phyloP scores from a whole-genome alignment of 805 yeast genomes.

The Spathaspora hagerdaliae region DNA sequence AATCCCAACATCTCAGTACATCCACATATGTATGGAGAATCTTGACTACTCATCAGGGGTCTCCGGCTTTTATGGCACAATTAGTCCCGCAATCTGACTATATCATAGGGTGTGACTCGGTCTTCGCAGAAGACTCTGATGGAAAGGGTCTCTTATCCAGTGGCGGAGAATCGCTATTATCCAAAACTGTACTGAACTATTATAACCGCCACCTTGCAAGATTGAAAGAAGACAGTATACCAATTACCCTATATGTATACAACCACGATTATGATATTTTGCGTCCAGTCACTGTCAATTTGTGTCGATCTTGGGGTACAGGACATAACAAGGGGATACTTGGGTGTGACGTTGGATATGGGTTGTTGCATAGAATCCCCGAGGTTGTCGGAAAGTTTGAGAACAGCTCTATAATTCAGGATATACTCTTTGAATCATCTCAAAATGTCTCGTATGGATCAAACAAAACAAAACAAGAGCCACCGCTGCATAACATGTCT shows the following conservation, averaged over 20 bases:
- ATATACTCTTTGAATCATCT: conserved; percentile 28
- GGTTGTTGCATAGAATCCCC: conserved; percentile 83
- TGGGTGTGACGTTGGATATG: conserved; percentile 96
- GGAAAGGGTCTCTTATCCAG: conserved; percentile 67
- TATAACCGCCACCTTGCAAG: conserved; percentile 43
- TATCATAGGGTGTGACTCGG: conserved; percentile 63
- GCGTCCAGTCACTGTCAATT: conserved; percentile 77
- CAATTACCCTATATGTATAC: conserved; percentile 56
- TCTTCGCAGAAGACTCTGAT: conserved; percentile 54
- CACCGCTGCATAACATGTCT: conserved; percentile 3
- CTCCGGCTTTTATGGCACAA: conserved; percentile 84
- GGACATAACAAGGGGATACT: conserved; percentile 65
- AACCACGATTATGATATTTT: conserved; percentile 83
- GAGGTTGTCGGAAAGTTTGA: conserved; percentile 53
- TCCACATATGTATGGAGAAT: conserved; percentile 88
- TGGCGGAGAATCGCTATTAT: conserved; percentile 81
- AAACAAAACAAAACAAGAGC: background rate
- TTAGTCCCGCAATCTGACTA: conserved; percentile 83
- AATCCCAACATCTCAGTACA: conserved; percentile 70
- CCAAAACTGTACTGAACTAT: conserved; percentile 59
- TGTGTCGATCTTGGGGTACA: conserved; percentile 63
- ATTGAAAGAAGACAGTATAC: conserved; percentile 31
- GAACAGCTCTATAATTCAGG: conserved; percentile 24
- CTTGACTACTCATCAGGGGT: conserved; percentile 61
- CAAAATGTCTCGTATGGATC: conserved; percentile 15